Evolutionary conservation across 139 green algal species (phyloP), one percentile per base, ranked within the genome.

Genomic region (Chlorella sp.): DNA sequence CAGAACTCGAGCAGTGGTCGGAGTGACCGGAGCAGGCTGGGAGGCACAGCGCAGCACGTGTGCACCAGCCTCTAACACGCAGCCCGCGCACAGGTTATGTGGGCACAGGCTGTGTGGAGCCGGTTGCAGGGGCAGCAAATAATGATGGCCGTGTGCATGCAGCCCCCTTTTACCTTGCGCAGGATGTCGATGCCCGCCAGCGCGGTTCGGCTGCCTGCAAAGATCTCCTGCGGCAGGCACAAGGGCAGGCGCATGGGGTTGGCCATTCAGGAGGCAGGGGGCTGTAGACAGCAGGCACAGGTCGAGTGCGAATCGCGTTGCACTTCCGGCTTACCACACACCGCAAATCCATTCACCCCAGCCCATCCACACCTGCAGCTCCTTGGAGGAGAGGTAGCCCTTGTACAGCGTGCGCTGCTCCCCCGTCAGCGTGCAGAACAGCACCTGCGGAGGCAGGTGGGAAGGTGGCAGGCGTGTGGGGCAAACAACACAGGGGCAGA

Each of bases 141-240:
- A 19, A 65, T 14, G 11, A 24, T 24, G 56, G 11, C 65, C 65
- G 7, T 54, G 19, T 24, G 56, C 43, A 22, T 2, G 43, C 11
- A 3, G 34, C 28, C 73, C 20, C 74, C n/a, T n/a, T n/a, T n/a
- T n/a, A 81, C 41, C 77, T 99, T 99, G 70, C 95, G 90, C 90
- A 99, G 89, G 67, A 98, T 92, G 89, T 98, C 97, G 65, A 99
- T 99, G 81, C 95, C 97, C 26, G 92, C 92, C 40, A 99, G 92
- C 34, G 95, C 93, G 44, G 97, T 89, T 46, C 87, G 87, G 73
- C 86, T 41, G 28, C 90, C 92, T 9, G 91, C 83, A 24, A 94
- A 76, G 36, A 89, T 94, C 13, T 91, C 80, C 73, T 41, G 38
- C 51, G 16, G 46, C 46, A 54, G 46, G 11, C 7, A 54, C 46